A percentile compares a stretch with the other conserved stretches of the same genome.
Evolutionary conservation across 305 asterid genomes (phyloP).

Genomic region (Solanum aculeatissimum): DNA sequence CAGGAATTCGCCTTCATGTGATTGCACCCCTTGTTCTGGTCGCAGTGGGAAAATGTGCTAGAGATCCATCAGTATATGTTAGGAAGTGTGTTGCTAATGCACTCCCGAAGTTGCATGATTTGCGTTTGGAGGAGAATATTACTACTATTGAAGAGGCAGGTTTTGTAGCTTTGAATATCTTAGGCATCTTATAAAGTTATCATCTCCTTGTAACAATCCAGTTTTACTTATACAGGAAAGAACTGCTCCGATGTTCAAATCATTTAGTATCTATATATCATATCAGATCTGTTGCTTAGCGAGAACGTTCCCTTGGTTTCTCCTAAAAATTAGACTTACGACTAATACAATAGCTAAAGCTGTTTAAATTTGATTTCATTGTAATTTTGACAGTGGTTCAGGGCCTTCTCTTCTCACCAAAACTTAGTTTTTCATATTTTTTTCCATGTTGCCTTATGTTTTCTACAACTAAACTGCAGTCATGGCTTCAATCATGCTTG

Average conservation of each 20-base stretch:
- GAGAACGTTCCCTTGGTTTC: not conserved
- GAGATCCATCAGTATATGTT: slow-evolving; percentile 93
- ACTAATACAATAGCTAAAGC: not conserved
- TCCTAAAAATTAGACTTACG: not conserved
- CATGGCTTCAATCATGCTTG: not conserved
- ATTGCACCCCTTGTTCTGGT: slow-evolving; percentile 75
- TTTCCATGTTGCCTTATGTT: not conserved
- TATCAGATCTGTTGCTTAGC: not conserved
- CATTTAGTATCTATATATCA: not conserved
- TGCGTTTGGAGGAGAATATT: slow-evolving; percentile 76
- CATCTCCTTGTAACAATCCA: not conserved
- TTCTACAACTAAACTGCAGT: not conserved
- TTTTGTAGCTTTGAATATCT: slow-evolving; percentile 3
- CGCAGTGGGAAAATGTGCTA: slow-evolving; percentile 82
- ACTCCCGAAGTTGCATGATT: slow-evolving; percentile 86
- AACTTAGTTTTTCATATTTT: not conserved
- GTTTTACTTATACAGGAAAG: not conserved
- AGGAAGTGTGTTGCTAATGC: slow-evolving; percentile 96
- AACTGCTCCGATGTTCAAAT: not conserved
- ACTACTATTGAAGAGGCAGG: slow-evolving; percentile 71
- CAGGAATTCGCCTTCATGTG: slow-evolving; percentile 88
- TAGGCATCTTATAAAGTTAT: not conserved
- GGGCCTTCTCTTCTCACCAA: not conserved
- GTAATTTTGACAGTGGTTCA: not conserved
- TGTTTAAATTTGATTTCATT: not conserved